Base-by-base conservation (phyloP, 192 early-diverging fungal species). In the Phlyctochytrium planicorne region DNA sequence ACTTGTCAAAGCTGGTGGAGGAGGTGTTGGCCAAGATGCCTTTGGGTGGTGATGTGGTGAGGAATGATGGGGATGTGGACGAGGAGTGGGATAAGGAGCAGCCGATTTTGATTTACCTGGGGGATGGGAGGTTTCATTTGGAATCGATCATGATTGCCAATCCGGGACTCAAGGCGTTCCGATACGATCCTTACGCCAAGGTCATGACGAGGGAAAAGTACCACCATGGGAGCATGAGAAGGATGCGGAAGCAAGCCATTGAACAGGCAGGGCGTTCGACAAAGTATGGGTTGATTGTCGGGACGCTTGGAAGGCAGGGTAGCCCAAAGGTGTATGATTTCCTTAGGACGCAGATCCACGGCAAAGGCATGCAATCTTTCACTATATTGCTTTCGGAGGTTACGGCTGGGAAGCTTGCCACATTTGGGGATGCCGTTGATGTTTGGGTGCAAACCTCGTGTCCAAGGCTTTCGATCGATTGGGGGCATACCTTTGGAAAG, bases 111-210 rank as follows among this genome's bases (percentile, higher is more conserved):
- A 56, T 66, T 2, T 88, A 81, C 67, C 70, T 88, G 14, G 97
- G 95, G 32, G 97, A 99, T 67, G 97, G 97, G 1, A 82, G 96
- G 37, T 99, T 99, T 76, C 97, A 99, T 81, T 80, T 99, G 30
- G 97, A 99, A 76, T 91, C 95, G 24, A 95, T 98, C 64, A 97
- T 99, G 97, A 97, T 99, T 55, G 90, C 93, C 62, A 99, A 99
- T 69, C 96, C 96, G 0, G 75, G 82, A 0, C 68, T 99, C 53
- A 88, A 91, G 24, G 92, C 94, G 14, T 98, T 91, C 76, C 88
- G 92, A 62, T 90, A 99, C 78, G 94, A 99, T 72, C 97, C 97
- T 3, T 99, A 96, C 66, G 82, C 83, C 35, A 95, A 95, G 66
- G 85, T 83, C 63, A 93, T 98, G 63, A 97, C 97, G 3, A 80